Base-by-base conservation (phyloP, 2,329 filamentous ascomycete species). In the Myotisia sp. region DNA sequence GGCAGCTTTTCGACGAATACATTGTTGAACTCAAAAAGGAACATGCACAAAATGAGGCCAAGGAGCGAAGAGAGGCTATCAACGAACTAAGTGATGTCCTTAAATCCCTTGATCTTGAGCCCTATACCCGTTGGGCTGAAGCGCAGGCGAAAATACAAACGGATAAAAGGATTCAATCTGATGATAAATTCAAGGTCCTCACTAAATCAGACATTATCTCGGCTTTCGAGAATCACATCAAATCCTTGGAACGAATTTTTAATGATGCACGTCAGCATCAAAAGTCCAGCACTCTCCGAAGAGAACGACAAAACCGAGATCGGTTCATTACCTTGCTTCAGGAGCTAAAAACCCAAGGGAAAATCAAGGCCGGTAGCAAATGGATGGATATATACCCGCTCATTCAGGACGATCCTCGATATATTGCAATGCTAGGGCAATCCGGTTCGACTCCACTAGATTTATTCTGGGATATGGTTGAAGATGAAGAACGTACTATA, bases 151-250 rank as follows among this genome's bases (percentile, higher is more conserved):
- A 81, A 49, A 80, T 98, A 47, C 75, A 83, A 50, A 73, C 74
- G 34, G 82, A 80, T 53, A 70, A 77, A 42, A 76, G 74, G 43
- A 85, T 92, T 54, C 74, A 83, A 56, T 70, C 67, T 53, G 83
- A 92, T 47, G 74, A 81, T 52, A 90, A 82, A 63, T 93, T 92
- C 64, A 74, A 83, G 58, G 65, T 76, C 50, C 73, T 98, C 47
- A 85, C 68, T 61, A 84, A 85, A 54, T 79, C 82, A 60, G 90
- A 98, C 58, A 74, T 95, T 53, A 69, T 98, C 62, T 85, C 75
- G 50, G 80, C 81, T 40, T 98, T 95, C 58, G 85, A 95, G 62
- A 84, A 80, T 50, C 87, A 95, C 53, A 90, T 95, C 65, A 93
- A 92, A 60, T 71, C 77, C 38, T 69, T 95, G 44, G 90, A 98